Percentiles rank a stretch among this genome's conserved stretches.
Conservation (phyloP, 129 eudicot genomes). For the Mikania micrantha region DNA sequence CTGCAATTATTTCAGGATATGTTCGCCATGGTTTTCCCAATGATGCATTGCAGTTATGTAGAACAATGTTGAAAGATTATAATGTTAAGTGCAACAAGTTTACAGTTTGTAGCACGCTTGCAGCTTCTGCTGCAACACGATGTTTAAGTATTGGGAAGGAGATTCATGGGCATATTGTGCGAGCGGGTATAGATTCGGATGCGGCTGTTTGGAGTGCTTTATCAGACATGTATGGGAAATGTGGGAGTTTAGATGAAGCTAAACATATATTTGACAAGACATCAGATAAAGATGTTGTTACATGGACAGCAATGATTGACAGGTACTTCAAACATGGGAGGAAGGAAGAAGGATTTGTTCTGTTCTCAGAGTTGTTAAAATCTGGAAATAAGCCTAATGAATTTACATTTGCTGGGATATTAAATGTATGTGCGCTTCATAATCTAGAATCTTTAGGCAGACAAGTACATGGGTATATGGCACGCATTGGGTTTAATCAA, state of each 20-base stretch:
- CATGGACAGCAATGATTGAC: conserved; percentile 5
- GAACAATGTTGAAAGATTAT: neutral
- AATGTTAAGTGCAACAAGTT: conserved; percentile 28
- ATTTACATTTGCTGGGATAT: conserved; percentile 52
- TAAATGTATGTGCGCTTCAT: conserved; percentile 51
- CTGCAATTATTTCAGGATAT: conserved; percentile 1
- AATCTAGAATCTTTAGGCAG: conserved; percentile 37
- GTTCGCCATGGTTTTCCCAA: neutral
- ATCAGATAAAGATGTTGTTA: conserved; percentile 3
- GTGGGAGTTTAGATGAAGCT: conserved; percentile 8
- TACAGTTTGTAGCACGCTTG: conserved; percentile 43
- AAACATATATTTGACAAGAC: conserved; percentile 2
- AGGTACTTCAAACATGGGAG: neutral
- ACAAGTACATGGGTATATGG: conserved; percentile 58
- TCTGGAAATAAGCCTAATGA: conserved; percentile 53
- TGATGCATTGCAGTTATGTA: neutral
- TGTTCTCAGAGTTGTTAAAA: conserved; percentile 25
- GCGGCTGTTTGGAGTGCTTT: conserved; percentile 8
- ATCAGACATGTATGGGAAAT: conserved; percentile 9
- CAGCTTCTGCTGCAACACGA: conserved; percentile 48
- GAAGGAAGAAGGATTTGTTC: neutral
- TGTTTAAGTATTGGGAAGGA: conserved; percentile 10
- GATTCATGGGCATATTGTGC: conserved; percentile 13
- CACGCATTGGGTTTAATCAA: conserved; percentile 37
- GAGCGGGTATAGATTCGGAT: neutral